These are phyloP conservation scores for Diaporthe citri DNA, from an alignment of 2,329 filamentous ascomycete genomes.

Conservation along the genomic window DNA sequence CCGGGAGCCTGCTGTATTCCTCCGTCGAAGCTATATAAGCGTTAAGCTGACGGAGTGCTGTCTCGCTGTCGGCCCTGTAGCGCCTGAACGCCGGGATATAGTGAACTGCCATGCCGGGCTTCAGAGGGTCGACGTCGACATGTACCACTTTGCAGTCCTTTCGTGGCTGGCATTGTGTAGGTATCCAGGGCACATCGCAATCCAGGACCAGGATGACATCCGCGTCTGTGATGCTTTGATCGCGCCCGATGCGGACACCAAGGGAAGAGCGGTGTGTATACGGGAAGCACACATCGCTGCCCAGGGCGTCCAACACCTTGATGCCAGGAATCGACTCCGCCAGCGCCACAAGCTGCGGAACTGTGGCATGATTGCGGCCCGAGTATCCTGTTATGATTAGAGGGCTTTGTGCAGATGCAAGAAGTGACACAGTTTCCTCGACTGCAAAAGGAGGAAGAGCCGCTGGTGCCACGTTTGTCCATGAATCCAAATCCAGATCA, in stretches of 20 bases:
- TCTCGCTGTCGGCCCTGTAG: constrained; percentile 78
- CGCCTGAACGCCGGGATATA: constrained; percentile 76
- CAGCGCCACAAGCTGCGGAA: constrained; percentile 73
- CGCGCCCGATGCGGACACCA: constrained; percentile 79
- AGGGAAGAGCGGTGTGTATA: constrained; percentile 76
- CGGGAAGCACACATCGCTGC: constrained; percentile 86
- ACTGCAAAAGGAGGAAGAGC: constrained; percentile 67
- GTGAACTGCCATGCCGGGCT: constrained; percentile 80
- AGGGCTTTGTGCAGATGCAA: constrained; percentile 72
- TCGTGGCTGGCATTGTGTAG: constrained; percentile 74
- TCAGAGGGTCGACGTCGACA: constrained; percentile 74
- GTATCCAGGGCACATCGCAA: constrained; percentile 94
- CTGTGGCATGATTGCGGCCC: constrained; percentile 75
- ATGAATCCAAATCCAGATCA: constrained; percentile 75
- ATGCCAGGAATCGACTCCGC: constrained; percentile 77
- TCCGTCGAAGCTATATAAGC: not conserved
- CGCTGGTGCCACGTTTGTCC: constrained; percentile 59
- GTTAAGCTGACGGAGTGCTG: constrained; percentile 60
- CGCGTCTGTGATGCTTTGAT: constrained; percentile 79
- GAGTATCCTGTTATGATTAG: constrained; percentile 79
- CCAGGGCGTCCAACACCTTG: constrained; percentile 80
- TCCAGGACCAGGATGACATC: constrained; percentile 89
- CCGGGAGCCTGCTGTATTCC: not conserved
- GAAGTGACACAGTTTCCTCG: constrained; percentile 69
- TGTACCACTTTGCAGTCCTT: constrained; percentile 70